Percentiles rank a stretch among this genome's conserved stretches.
These are phyloP conservation scores for Isochrysis galbana DNA, from an alignment of 78 protist species.

Conservation along the genomic window DNA sequence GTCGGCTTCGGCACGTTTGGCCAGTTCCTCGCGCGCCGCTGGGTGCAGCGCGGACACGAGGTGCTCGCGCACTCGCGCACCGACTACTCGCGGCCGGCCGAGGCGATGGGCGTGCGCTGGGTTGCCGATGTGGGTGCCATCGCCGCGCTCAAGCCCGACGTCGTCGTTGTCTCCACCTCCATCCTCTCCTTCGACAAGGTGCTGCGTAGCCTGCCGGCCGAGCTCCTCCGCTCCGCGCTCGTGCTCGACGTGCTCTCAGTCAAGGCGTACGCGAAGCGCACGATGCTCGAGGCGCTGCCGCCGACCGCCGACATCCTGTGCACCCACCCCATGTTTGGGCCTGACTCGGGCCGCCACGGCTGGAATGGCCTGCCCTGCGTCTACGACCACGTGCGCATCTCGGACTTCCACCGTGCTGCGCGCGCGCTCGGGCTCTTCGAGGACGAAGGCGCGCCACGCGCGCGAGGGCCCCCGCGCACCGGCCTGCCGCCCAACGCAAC, in stretches of 20 bases:
- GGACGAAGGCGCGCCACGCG: conserved; percentile 28
- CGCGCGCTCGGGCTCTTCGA: conserved; percentile 24
- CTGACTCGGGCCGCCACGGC: neutral
- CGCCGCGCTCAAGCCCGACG: neutral
- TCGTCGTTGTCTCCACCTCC: neutral
- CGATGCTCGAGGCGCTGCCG: neutral
- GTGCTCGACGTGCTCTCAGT: conserved; percentile 39
- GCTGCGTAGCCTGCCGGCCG: neutral
- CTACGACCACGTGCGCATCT: conserved; percentile 16
- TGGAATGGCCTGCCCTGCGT: conserved; percentile 19
- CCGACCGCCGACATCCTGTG: conserved; percentile 9
- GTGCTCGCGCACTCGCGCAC: neutral
- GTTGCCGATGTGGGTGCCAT: neutral
- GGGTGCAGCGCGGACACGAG: neutral
- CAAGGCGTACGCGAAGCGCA: neutral
- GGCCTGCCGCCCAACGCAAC: too few species aligned
- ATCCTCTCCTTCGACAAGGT: conserved; percentile 25
- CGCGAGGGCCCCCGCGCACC: too few species aligned
- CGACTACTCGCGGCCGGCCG: neutral
- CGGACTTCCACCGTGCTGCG: neutral
- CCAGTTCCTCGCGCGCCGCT: conserved; percentile 30
- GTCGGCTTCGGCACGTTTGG: conserved; percentile 35
- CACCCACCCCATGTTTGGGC: conserved; percentile 48
- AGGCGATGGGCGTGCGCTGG: neutral
- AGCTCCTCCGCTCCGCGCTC: conserved; percentile 10